phyloP scores from a whole-genome alignment of 192 early-diverging fungal species.

The Irineochytrium annulatum region DNA sequence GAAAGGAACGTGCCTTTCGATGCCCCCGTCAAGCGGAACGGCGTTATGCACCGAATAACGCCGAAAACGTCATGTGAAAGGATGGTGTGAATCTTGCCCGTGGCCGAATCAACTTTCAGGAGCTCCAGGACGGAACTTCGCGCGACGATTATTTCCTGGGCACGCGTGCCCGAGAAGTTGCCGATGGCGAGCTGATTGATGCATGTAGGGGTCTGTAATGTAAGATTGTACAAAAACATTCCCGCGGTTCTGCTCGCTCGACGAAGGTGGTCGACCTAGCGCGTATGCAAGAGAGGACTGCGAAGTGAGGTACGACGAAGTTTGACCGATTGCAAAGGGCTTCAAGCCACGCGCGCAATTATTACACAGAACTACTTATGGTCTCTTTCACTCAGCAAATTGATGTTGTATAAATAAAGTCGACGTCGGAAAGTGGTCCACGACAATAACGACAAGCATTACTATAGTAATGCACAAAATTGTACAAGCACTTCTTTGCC shows the following conservation, averaged over 20 bases:
- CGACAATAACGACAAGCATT: no score
- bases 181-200: slow-evolving; percentile 79
- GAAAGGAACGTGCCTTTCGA: slow-evolving; percentile 62
- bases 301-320: no score
- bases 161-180: slow-evolving; percentile 87
- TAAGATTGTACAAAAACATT: slow-evolving; percentile 81
- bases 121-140: slow-evolving; percentile 73
- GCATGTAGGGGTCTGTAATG: slow-evolving; percentile 75
- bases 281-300: no score
- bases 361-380: no score
- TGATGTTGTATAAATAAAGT: no score
- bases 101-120: slow-evolving; percentile 67
- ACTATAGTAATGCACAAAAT: no score
- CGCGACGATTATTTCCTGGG: slow-evolving; percentile 84
- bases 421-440: no score
- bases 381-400: no score
- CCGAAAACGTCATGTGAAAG: slow-evolving; percentile 82
- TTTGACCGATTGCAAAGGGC: no score
- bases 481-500: no score
- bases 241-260: background rate
- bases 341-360: no score
- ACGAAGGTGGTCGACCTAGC: no score
- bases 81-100: slow-evolving; percentile 72
- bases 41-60: slow-evolving; percentile 70
- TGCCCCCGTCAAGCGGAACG: slow-evolving; percentile 86